Evolutionary conservation across 1,284 basidiomycete species (phyloP).

Genomic region (Xerocomus amazonicus): DNA sequence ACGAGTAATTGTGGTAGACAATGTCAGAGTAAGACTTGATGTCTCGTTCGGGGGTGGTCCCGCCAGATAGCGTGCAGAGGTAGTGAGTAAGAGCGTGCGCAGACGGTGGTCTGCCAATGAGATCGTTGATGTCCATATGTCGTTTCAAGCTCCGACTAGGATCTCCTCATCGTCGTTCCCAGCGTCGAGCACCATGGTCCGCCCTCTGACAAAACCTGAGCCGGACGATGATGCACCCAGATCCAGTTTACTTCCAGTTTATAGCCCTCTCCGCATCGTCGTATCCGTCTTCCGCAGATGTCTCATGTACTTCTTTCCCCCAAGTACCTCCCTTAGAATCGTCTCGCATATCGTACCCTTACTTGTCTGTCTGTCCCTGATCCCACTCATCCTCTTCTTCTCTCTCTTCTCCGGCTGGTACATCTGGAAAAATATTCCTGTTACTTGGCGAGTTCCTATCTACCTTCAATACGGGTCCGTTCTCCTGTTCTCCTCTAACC

Average conservation of each 20-base stretch:
- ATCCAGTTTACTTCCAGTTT: not conserved
- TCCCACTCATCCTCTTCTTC: slow-evolving; percentile 57
- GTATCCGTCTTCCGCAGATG: slow-evolving; percentile 4
- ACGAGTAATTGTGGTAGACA: slow-evolving; percentile 81
- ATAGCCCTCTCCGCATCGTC: slow-evolving; percentile 2
- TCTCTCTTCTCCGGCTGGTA: slow-evolving; percentile 64
- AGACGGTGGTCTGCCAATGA: slow-evolving; percentile 45
- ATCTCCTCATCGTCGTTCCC: slow-evolving; percentile 8
- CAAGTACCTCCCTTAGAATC: slow-evolving; percentile 41
- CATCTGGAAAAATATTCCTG: slow-evolving; percentile 67
- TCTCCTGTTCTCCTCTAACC: not conserved
- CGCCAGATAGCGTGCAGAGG: slow-evolving; percentile 39
- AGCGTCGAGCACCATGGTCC: slow-evolving; percentile 24
- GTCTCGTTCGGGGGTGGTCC: slow-evolving; percentile 42
- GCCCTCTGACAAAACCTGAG: slow-evolving; percentile 24
- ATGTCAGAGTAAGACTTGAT: slow-evolving; percentile 77
- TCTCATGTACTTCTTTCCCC: slow-evolving; percentile 37
- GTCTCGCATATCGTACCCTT: slow-evolving; percentile 60
- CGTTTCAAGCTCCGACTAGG: slow-evolving; percentile 25
- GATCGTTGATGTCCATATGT: slow-evolving; percentile 32
- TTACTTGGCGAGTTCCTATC: slow-evolving; percentile 61
- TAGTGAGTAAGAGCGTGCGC: slow-evolving; percentile 44
- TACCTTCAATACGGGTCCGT: slow-evolving; percentile 75
- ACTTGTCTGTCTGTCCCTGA: slow-evolving; percentile 52
- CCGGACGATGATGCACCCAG: slow-evolving; percentile 8